These are phyloP conservation scores for Lachnellula arida DNA, from an alignment of 2,329 filamentous ascomycete genomes.

Conservation along the genomic window DNA sequence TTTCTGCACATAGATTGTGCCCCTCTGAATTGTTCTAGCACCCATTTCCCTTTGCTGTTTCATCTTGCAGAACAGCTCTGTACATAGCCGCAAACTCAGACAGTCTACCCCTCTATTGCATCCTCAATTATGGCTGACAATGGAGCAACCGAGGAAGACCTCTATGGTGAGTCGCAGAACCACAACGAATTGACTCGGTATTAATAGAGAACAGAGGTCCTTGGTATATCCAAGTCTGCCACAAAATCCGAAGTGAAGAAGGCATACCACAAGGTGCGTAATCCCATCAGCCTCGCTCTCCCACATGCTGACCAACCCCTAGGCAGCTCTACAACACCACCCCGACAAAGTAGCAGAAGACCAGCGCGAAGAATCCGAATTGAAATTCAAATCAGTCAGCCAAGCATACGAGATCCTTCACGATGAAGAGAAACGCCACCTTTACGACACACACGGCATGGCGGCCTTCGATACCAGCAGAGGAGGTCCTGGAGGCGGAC, in stretches of 20 bases:
- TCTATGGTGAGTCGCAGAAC: slow-evolving; percentile 49
- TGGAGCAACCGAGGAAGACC: slow-evolving; percentile 42
- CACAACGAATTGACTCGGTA: neutral
- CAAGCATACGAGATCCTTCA: slow-evolving; percentile 97
- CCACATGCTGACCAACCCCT: slow-evolving; percentile 20
- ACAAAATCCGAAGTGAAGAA: slow-evolving; percentile 84
- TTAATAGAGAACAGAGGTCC: slow-evolving; percentile 58
- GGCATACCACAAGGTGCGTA: slow-evolving; percentile 81
- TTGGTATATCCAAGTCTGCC: slow-evolving; percentile 69
- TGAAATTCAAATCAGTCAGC: slow-evolving; percentile 87
- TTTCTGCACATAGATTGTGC: no score
- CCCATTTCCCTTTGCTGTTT: neutral
- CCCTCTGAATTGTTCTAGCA: no score
- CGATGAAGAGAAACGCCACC: slow-evolving; percentile 86
- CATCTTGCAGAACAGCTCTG: neutral
- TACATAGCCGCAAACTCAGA: neutral
- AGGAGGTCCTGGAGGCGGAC: slow-evolving; percentile 60
- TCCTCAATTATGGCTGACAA: slow-evolving; percentile 27
- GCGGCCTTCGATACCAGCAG: slow-evolving; percentile 79
- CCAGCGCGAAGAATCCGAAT: slow-evolving; percentile 78
- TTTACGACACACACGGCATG: slow-evolving; percentile 96
- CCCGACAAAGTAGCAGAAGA: slow-evolving; percentile 93
- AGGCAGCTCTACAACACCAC: slow-evolving; percentile 85
- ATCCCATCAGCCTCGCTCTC: slow-evolving; percentile 8
- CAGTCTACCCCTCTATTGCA: slow-evolving; percentile 10